Conservation (phyloP, 2,329 filamentous ascomycete genomes). For the Penicillium palitans region DNA sequence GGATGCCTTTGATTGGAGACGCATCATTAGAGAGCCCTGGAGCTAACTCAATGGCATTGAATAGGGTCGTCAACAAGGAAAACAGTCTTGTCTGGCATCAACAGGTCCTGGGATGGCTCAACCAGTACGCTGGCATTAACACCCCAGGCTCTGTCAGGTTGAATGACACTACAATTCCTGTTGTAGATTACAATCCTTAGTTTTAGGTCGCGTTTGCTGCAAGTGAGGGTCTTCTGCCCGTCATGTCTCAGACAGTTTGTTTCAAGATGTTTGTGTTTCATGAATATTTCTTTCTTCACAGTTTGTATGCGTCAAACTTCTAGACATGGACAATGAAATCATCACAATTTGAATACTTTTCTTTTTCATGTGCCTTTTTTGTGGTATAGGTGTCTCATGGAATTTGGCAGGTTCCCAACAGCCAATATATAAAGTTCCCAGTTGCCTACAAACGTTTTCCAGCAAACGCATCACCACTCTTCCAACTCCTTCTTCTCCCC, state of each 20-base stretch:
- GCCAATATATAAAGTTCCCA: not conserved
- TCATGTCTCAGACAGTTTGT: not conserved
- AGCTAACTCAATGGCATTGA: not conserved
- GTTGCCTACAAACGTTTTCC: not conserved
- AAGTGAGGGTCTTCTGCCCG: not conserved
- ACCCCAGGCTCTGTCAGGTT: constrained; percentile 35
- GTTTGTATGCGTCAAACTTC: not conserved
- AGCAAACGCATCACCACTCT: not conserved
- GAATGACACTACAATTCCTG: constrained; percentile 35
- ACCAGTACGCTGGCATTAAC: constrained; percentile 48
- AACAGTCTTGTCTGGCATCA: constrained; percentile 88
- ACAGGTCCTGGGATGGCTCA: constrained; percentile 74
- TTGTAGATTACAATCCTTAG: constrained; percentile 33
- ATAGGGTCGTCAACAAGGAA: constrained; percentile 77
- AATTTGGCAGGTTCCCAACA: too few relatives aligned
- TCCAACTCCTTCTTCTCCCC: not conserved
- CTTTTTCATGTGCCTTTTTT: not conserved
- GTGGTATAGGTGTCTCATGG: not conserved
- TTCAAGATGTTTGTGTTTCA: not conserved
- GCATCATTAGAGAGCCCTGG: not conserved
- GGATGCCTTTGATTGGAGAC: not conserved
- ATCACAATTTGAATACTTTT: not conserved
- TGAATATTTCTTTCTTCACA: not conserved
- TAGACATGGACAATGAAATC: not conserved
- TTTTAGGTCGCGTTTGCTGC: not conserved